A percentile compares a stretch with the other conserved stretches of the same genome.
phyloP scores from a whole-genome alignment of 768 basidiomycete species.

The Hebeloma cylindrosporum region DNA sequence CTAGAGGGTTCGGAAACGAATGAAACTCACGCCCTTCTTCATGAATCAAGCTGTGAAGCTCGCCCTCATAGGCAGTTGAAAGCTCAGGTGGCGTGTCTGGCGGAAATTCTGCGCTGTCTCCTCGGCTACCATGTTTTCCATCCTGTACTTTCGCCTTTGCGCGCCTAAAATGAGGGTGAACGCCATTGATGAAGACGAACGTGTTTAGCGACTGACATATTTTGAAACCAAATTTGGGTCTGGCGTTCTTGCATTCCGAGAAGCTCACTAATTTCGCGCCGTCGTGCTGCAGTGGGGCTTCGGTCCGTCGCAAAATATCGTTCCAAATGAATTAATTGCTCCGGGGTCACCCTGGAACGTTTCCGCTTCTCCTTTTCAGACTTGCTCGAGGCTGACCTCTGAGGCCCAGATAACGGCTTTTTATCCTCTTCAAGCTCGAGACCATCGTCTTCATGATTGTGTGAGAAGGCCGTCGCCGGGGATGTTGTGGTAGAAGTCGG shows the following conservation, averaged over 20 bases:
- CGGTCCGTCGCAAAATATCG: slow-evolving; percentile 65
- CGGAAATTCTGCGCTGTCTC: slow-evolving; percentile 37
- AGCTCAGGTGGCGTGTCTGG: slow-evolving; percentile 54
- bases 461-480: slow-evolving; percentile 21
- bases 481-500: slow-evolving; percentile 30
- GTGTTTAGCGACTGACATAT: slow-evolving; percentile 48
- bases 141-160: slow-evolving; percentile 80
- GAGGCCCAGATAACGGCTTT: slow-evolving; percentile 35
- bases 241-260: slow-evolving; percentile 86
- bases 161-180: slow-evolving; percentile 46
- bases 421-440: slow-evolving; percentile 28
- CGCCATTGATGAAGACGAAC: slow-evolving; percentile 1
- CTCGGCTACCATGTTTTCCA: slow-evolving; percentile 39
- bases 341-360: slow-evolving; percentile 75
- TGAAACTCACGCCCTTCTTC: slow-evolving; percentile 69
- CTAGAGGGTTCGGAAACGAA: slow-evolving; percentile 1
- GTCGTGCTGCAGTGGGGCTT: slow-evolving; percentile 67
- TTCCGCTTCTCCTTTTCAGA: slow-evolving; percentile 42
- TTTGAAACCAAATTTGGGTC: slow-evolving; percentile 91
- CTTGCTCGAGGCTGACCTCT: slow-evolving; percentile 35
- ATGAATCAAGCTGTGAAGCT: slow-evolving; percentile 65
- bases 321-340: slow-evolving; percentile 77
- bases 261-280: slow-evolving; percentile 71
- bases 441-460: neutral
- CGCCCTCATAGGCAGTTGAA: slow-evolving; percentile 51